Evolutionary conservation across 176 grass and related monocot species (phyloP).

Genomic region (Oryza coarctata): DNA sequence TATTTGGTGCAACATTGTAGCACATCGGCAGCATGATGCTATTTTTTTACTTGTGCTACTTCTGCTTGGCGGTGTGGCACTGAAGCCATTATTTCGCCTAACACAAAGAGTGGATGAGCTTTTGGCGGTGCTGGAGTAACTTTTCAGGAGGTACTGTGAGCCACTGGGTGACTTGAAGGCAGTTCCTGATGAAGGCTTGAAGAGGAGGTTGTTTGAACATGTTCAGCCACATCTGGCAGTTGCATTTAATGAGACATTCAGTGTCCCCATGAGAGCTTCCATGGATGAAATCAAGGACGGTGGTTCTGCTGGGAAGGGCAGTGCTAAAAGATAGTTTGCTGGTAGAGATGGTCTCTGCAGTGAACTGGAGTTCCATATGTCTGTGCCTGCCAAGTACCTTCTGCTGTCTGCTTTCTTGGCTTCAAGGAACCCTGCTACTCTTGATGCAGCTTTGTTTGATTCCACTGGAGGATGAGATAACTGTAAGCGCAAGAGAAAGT

Average conservation of each 20-base stretch:
- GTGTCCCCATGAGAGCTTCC: constrained; percentile 51
- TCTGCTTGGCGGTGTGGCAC: constrained; percentile 49
- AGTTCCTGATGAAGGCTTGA: constrained; percentile 63
- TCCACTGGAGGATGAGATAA: constrained; percentile 72
- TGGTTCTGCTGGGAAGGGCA: constrained; percentile 38
- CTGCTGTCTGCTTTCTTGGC: constrained; percentile 89
- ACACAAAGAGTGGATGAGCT: constrained; percentile 81
- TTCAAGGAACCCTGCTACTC: constrained; percentile 80
- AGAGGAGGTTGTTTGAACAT: constrained; percentile 72
- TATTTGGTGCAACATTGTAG: background rate
- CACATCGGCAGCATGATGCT: constrained; percentile 3
- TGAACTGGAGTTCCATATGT: constrained; percentile 93
- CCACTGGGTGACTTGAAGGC: constrained; percentile 59
- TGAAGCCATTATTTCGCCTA: constrained; percentile 74
- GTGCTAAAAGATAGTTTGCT: constrained; percentile 45
- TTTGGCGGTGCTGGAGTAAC: constrained; percentile 49
- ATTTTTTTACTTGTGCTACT: constrained; percentile 7
- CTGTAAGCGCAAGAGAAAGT: constrained; percentile 80
- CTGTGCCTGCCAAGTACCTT: constrained; percentile 78
- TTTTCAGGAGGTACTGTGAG: constrained; percentile 87
- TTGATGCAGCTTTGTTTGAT: constrained; percentile 94
- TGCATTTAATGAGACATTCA: constrained; percentile 81
- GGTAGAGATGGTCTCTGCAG: constrained; percentile 37
- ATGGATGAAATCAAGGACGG: constrained; percentile 30
- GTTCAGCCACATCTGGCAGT: constrained; percentile 72